phyloP scores from a whole-genome alignment of 139 green algal species.

The Picochlorum sp. region DNA sequence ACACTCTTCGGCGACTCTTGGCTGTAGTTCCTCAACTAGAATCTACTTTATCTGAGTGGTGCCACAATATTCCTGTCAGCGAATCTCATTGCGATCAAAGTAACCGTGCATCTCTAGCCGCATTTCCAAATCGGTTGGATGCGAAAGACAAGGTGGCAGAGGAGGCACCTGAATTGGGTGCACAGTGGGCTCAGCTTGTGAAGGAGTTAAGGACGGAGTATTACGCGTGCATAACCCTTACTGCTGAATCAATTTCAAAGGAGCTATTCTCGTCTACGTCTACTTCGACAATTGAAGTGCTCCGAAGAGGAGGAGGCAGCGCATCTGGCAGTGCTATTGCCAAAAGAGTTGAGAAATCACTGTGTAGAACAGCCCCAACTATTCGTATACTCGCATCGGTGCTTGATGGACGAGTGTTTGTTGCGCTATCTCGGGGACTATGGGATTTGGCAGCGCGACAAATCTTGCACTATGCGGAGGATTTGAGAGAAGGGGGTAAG shows the following conservation, averaged over 20 bases:
- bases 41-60: conserved; percentile 28
- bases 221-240: conserved; percentile 31
- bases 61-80: background rate
- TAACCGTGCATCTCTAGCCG: background rate
- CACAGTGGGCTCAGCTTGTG: conserved; percentile 47
- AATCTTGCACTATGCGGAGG: conserved; percentile 40
- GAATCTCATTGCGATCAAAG: background rate
- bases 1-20: conserved; percentile 39
- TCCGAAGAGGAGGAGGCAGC: conserved; percentile 27
- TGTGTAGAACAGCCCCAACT: conserved; percentile 31
- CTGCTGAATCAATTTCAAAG: conserved; percentile 24
- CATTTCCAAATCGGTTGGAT: background rate
- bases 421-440: conserved; percentile 37
- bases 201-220: conserved; percentile 51
- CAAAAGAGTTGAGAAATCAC: conserved; percentile 9
- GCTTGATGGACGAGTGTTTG: conserved; percentile 40
- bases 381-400: conserved; percentile 24
- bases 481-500: conserved; percentile 25
- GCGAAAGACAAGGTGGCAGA: conserved; percentile 1
- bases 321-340: conserved; percentile 1
- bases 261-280: conserved; percentile 11
- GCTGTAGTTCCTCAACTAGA: conserved; percentile 34
- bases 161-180: conserved; percentile 33
- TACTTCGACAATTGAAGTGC: conserved; percentile 14
- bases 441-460: conserved; percentile 45